These are phyloP conservation scores for Triangularia verruculosa DNA, from an alignment of 2,329 filamentous ascomycete species.

Conservation along the genomic window DNA sequence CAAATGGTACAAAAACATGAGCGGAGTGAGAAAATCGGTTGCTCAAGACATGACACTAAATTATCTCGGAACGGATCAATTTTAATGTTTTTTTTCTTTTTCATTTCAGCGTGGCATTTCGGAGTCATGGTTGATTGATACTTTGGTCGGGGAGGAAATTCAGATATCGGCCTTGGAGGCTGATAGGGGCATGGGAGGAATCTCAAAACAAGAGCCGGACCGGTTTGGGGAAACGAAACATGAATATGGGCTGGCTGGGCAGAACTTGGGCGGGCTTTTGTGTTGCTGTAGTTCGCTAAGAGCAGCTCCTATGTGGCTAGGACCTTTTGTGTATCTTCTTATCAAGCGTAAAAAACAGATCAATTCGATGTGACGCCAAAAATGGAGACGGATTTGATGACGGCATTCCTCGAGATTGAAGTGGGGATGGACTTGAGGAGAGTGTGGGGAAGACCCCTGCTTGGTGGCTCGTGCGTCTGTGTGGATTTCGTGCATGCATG, in stretches of 20 bases:
- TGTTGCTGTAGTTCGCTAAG: not conserved
- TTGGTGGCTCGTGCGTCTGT: not conserved
- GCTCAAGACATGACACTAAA: not conserved
- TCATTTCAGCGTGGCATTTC: not conserved
- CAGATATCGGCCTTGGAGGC: not conserved
- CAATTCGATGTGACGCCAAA: not conserved
- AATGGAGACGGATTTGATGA: not conserved
- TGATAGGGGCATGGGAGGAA: not conserved
- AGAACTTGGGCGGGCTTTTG: not conserved
- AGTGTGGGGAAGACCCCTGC: conserved; percentile 10
- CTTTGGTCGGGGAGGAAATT: not conserved
- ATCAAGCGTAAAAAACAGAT: not conserved
- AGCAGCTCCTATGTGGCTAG: not conserved
- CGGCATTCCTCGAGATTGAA: conserved; percentile 3
- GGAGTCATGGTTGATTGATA: not conserved
- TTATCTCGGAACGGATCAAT: not conserved
- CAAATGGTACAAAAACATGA: not conserved
- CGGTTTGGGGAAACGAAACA: not conserved
- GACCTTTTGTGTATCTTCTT: not conserved
- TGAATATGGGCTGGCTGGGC: not conserved
- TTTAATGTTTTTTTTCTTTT: not conserved
- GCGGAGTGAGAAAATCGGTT: not conserved
- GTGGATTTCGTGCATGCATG: not conserved
- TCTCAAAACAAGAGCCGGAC: not conserved
- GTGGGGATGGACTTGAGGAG: not conserved